These are phyloP conservation scores for Adenanthera pavonina DNA, from an alignment of 306 rosid species.

Conservation along the genomic window DNA sequence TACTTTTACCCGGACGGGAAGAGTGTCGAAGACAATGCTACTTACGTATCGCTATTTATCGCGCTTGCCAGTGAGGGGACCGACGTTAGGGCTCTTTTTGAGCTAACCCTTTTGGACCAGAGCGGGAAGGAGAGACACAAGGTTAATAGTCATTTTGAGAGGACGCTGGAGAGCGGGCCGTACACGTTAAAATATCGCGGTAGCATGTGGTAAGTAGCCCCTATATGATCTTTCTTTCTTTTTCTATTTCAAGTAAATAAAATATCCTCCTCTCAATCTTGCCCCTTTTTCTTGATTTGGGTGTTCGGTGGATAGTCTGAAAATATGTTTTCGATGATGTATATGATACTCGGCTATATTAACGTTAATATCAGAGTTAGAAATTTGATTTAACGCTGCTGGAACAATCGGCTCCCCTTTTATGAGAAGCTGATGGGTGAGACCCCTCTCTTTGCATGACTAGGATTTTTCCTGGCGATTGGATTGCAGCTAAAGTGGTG, in stretches of 20 bases:
- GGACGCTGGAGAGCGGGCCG: slow-evolving; percentile 86
- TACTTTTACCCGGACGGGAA: slow-evolving; percentile 92
- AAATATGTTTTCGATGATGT: background rate
- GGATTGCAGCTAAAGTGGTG: background rate
- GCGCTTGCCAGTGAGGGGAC: slow-evolving; percentile 91
- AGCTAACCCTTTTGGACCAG: slow-evolving; percentile 90
- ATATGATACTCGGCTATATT: background rate
- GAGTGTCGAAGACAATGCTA: slow-evolving; percentile 82
- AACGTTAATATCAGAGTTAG: background rate
- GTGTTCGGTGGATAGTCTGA: background rate
- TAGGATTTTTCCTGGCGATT: background rate
- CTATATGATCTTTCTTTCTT: background rate
- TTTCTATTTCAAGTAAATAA: background rate
- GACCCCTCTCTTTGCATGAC: background rate
- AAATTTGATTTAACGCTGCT: background rate
- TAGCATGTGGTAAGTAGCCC: slow-evolving; percentile 83
- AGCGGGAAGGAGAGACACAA: slow-evolving; percentile 91
- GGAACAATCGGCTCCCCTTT: background rate
- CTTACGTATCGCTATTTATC: slow-evolving; percentile 80
- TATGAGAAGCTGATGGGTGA: slow-evolving; percentile 2
- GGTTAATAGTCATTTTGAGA: slow-evolving; percentile 91
- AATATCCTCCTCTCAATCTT: background rate
- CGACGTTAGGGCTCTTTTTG: slow-evolving; percentile 87
- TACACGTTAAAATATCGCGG: slow-evolving; percentile 91
- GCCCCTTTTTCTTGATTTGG: background rate